phyloP scores from a whole-genome alignment of 371 early-diverging fungal species.

The Mucor velutinosus region DNA sequence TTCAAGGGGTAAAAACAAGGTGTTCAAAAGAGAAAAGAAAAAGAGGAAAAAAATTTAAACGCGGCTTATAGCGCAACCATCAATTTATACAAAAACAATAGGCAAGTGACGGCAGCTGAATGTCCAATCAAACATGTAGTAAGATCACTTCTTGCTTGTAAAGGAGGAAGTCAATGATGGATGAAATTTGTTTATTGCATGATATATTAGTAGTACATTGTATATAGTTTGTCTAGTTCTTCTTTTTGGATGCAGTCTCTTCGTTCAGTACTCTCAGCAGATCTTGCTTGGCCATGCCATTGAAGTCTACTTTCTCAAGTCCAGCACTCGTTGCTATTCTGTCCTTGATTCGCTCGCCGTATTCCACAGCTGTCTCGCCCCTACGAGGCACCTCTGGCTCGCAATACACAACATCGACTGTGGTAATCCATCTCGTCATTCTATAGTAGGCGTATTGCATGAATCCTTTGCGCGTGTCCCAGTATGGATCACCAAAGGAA shows the following conservation, averaged over 20 bases:
- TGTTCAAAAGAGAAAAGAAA: background rate
- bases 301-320: conserved; percentile 35
- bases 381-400: conserved; percentile 18
- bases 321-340: conserved; percentile 29
- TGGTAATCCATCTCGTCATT: conserved; percentile 48
- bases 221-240: background rate
- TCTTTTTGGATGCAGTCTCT: background rate
- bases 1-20: background rate
- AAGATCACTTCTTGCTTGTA: background rate
- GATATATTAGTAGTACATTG: background rate
- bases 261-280: conserved; percentile 24
- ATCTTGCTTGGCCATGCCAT: conserved; percentile 47
- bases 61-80: background rate
- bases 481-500: conserved; percentile 44
- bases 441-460: conserved; percentile 47
- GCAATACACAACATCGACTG: conserved; percentile 38
- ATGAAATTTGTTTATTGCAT: background rate
- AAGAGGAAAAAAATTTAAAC: background rate
- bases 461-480: conserved; percentile 52
- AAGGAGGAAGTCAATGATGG: background rate
- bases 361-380: conserved; percentile 28
- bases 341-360: conserved; percentile 33
- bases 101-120: background rate
- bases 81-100: background rate
- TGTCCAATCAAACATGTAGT: conserved; percentile 2